phyloP scores from a whole-genome alignment of 305 asterid species.

The Fraxinus sp. region DNA sequence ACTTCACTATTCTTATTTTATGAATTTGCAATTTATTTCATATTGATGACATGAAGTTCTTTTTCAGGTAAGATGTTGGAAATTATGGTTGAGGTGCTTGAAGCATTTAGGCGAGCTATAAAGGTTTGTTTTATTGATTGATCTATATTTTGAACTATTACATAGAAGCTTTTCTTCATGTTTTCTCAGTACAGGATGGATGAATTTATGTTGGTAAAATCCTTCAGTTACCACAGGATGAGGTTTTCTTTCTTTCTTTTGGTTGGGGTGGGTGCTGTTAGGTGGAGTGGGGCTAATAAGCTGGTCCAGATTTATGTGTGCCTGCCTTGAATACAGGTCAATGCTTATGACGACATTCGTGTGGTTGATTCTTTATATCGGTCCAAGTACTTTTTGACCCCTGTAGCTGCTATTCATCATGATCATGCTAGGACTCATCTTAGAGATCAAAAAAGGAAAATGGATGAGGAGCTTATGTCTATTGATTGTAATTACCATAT shows the following conservation, averaged over 20 bases:
- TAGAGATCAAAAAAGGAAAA: conserved; percentile 33
- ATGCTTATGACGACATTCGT: conserved; percentile 65
- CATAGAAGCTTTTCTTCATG: conserved; percentile 18
- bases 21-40: conserved; percentile 21
- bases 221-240: background rate
- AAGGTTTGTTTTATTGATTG: conserved; percentile 56
- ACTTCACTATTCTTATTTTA: conserved; percentile 8
- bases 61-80: conserved; percentile 61
- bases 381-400: conserved; percentile 77
- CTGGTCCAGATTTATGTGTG: conserved; percentile 21
- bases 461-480: conserved; percentile 29
- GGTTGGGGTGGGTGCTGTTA: background rate
- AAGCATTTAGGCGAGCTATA: conserved; percentile 69
- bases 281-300: background rate
- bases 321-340: conserved; percentile 54
- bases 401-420: conserved; percentile 32
- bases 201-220: background rate
- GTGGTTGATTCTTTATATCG: conserved; percentile 74
- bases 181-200: conserved; percentile 7
- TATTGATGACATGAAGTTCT: conserved; percentile 26
- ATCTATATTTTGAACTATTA: conserved; percentile 5
- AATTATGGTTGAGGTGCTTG: conserved; percentile 72
- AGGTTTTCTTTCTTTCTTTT: background rate
- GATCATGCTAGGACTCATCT: conserved; percentile 29
- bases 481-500: conserved; percentile 26